Evolutionary conservation across 2,329 filamentous ascomycete species (phyloP).

Genomic region (Epichloe hybrida): DNA sequence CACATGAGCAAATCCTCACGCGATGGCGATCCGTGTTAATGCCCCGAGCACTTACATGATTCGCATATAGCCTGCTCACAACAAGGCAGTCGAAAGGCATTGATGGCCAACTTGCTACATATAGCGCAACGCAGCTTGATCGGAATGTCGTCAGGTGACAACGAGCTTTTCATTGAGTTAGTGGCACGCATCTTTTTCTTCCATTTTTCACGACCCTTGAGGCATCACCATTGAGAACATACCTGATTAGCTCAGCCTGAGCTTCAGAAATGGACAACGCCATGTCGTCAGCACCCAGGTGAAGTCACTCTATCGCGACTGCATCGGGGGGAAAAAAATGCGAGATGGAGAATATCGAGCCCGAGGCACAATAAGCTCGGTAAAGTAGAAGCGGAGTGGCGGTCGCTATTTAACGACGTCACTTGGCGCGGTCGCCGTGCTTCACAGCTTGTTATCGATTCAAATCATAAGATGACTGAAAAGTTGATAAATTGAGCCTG

Average conservation of each 20-base stretch:
- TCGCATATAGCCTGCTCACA: constrained; percentile 94
- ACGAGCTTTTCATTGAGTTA: constrained; percentile 39
- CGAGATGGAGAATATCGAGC: neutral
- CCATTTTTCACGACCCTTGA: neutral
- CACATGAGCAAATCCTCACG: neutral
- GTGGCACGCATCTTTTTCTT: constrained; percentile 5
- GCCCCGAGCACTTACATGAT: constrained; percentile 42
- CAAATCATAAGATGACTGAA: constrained; percentile 5
- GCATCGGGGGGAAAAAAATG: constrained; percentile 6
- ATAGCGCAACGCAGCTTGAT: constrained; percentile 90
- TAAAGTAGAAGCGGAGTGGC: neutral
- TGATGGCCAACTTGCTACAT: constrained; percentile 81
- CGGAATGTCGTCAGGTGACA: constrained; percentile 76
- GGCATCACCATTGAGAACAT: constrained; percentile 9
- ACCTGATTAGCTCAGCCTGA: constrained; percentile 47
- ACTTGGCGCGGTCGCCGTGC: constrained; percentile 1
- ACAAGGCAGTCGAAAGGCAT: constrained; percentile 83
- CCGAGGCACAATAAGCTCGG: neutral
- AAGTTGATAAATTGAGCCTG: neutral
- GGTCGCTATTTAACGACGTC: neutral
- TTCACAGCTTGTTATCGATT: neutral
- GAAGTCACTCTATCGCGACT: constrained; percentile 4
- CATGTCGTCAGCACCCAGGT: constrained; percentile 17
- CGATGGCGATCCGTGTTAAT: neutral
- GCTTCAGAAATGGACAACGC: constrained; percentile 30